Conservation (phyloP, 2,329 filamentous ascomycete genomes). For the Pseudocercospora eumusae region DNA sequence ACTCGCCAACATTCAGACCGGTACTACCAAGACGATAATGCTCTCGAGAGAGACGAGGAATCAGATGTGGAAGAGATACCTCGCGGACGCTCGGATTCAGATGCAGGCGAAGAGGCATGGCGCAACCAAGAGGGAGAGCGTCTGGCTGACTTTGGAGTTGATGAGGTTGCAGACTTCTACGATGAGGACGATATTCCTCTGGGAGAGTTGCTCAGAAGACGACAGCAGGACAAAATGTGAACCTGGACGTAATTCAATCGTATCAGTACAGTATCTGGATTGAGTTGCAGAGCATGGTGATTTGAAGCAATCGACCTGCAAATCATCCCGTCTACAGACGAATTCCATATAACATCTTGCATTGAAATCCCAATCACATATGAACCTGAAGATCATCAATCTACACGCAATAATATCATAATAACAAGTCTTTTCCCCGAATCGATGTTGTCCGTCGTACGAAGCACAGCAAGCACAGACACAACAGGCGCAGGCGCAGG, state of each 20-base stretch:
- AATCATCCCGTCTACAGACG: background rate
- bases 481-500: background rate
- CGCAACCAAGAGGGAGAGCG: constrained; percentile 74
- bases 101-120: constrained; percentile 62
- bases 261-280: no score
- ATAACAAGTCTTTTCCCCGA: background rate
- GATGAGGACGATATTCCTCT: constrained; percentile 70
- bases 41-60: constrained; percentile 49
- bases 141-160: constrained; percentile 75
- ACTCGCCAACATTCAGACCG: constrained; percentile 23
- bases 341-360: no score
- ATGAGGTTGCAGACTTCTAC: constrained; percentile 71
- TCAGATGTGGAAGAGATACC: constrained; percentile 43
- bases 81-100: constrained; percentile 24
- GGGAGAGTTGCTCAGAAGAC: constrained; percentile 63
- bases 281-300: no score
- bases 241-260: no score
- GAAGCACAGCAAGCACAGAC: background rate
- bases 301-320: background rate
- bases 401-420: no score
- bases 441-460: background rate
- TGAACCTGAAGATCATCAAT: background rate
- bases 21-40: constrained; percentile 29
- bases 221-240: constrained; percentile 32
- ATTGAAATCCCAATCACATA: no score